Evolutionary conservation across 2,329 filamentous ascomycete genomes (phyloP), one percentile per base, ranked within the genome.

Genomic region (Penicillium rolfsii): DNA sequence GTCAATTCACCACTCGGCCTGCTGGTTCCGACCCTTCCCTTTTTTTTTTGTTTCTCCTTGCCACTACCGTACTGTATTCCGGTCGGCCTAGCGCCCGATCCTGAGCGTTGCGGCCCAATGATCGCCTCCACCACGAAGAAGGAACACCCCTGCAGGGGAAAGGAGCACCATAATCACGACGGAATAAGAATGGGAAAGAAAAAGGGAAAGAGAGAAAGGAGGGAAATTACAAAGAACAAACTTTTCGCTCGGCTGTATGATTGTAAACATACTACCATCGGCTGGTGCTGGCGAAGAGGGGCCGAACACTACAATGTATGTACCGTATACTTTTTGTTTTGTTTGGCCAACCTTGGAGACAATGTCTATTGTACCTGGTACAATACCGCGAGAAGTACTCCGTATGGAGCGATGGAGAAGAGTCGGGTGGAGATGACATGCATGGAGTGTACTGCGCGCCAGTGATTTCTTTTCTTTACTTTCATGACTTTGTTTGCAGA

Each of bases 81-180:
- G 24, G n/a, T 50, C 50, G 33, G 41, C 40, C 50, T 49, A 61
- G 57, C 59, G 64, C 64, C 64, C 66, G 64, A 67, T 52, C 41
- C 30, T 33, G 38, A 41, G 50, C 38, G 55, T 69, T 67, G 67
- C 66, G 66, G 67, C 67, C 67, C 67, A 67, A 69, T 65, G 57
- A 56, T 64, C 60, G 60, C 64, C 64, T 63, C 66, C 67, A 56
- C 60, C 33, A 46, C 33, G 22, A 58, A 30, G 24, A 57, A 40
- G 59, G 52, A 50, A 52, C 52, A 56, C 53, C 58, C 53, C 30
- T 60, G 57, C 50, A 48, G 36, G 45, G 50, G 28, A 19, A 50
- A 43, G 46, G 48, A 57, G 48, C 24, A 41, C 19, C 30, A 28
- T 19, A 16, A 28, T 16, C 12, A 8, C 5, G 12, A 30, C 11